Evolutionary conservation across 1,284 basidiomycete species (phyloP), one percentile per base, ranked within the genome.

Genomic region (Schizophyllum commune): DNA sequence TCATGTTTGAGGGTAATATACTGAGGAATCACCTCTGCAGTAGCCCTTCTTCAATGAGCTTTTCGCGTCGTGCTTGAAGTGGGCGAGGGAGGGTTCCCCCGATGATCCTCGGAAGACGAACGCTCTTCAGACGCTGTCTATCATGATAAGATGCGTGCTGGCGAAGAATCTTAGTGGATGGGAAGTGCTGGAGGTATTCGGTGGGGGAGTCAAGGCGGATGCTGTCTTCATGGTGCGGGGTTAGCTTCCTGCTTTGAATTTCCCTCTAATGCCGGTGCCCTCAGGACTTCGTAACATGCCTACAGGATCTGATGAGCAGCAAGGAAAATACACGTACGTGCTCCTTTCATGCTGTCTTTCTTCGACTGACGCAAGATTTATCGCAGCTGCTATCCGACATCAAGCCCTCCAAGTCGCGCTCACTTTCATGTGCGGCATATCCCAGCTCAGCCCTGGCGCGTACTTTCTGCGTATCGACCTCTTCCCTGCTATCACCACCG

Each of bases 131-230:
- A 83, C 82, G 0, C 69, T 86, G 32, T 70, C 75, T 0, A 70
- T 83, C 17, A 32, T 83, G 4, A 68, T 79, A 32, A 76, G 79
- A 19, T 74, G 73, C 59, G 67, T 85, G 17, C 72, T 87, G 53
- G 73, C 73, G 55, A 86, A 87, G 70, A 79, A 81, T 58, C 67
- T 83, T 0, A 77, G 81, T 2, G 86, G 86, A 21, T 87, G 83
- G 84, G 86, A 88, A 67, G 77, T 83, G 8, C 88, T 88, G 85
- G 82, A 87, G 51, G 69, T 85, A 27, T 78, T 88, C 58, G 84
- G 84, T 2, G 83, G 83, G 6, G 81, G 80, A 27, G 82, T 86
- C 5, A 73, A 71, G 9, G 86, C 83, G 60, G 86, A 88, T 67
- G 64, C 64, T 13, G 73, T 83, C 5, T 88, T 88, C 70, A 80